phyloP scores from a whole-genome alignment of 208 protist genomes.

The Herpetomonas samuelpessoai region DNA sequence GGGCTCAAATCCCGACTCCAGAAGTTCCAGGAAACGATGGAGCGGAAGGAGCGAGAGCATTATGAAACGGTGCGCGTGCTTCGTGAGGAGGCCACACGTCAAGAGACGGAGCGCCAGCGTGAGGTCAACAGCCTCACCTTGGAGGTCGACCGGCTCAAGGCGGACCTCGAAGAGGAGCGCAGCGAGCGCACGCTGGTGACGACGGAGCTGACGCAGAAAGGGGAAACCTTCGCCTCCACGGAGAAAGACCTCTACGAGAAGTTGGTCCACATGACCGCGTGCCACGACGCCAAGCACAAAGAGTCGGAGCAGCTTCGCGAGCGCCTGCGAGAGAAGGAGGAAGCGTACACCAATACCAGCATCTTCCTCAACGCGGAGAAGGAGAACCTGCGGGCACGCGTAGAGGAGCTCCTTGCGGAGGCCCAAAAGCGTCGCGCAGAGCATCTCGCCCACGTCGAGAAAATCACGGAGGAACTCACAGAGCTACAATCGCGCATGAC shows the following conservation, averaged over 20 bases:
- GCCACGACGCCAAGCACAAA: slow-evolving; percentile 50
- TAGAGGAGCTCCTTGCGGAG: slow-evolving; percentile 45
- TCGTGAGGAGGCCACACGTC: slow-evolving; percentile 44
- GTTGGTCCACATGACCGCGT: slow-evolving; percentile 74
- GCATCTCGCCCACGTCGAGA: slow-evolving; percentile 35
- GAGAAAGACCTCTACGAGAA: slow-evolving; percentile 71
- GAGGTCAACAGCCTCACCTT: slow-evolving; percentile 22
- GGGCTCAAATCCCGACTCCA: slow-evolving; percentile 70
- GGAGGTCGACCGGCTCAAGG: slow-evolving; percentile 20
- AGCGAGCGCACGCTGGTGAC: slow-evolving; percentile 22
- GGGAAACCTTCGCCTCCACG: slow-evolving; percentile 21
- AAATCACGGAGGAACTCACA: slow-evolving; percentile 38
- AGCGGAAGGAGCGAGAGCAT: slow-evolving; percentile 69
- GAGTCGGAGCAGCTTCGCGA: slow-evolving; percentile 44
- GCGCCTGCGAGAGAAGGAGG: slow-evolving; percentile 48
- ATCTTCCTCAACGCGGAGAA: slow-evolving; percentile 78
- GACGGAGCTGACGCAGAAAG: slow-evolving; percentile 26
- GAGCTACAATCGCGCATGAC: slow-evolving; percentile 30
- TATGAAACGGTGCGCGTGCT: slow-evolving; percentile 75
- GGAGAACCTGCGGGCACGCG: slow-evolving; percentile 57
- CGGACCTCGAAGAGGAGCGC: slow-evolving; percentile 19
- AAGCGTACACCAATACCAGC: slow-evolving; percentile 69
- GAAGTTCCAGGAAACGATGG: slow-evolving; percentile 68
- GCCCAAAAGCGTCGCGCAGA: slow-evolving; percentile 25
- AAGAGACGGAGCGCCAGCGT: slow-evolving; percentile 32